Evolutionary conservation across 179 eudicot species (phyloP), one percentile per base, ranked within the genome.

Genomic region (Carnegiea gigantea): DNA sequence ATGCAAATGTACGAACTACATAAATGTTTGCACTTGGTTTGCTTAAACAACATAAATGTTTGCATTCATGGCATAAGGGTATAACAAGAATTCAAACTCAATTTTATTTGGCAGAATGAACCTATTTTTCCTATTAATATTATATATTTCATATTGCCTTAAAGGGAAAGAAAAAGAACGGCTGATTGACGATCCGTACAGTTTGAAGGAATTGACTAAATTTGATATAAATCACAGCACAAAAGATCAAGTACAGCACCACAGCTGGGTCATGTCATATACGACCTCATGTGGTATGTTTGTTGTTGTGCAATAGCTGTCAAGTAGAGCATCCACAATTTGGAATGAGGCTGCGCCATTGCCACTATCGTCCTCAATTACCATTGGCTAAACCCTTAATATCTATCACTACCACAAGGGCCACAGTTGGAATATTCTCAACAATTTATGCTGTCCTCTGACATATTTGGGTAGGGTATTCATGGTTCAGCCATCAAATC

Each of bases 331-430:
- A 8, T 44, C 54, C 54, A 73, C 30, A 5, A 73, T 26, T 73
- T 40, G 44, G 76, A 2, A 6, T 40, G 26, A 33, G 76, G 33
- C 54, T n/a, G 21, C 9, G 54, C 5, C 18, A 73, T 43, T 8
- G 54, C 57, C 76, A 73, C 76, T 21, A 44, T 18, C 28, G 28
- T n/a, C 18, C 57, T 44, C 54, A 73, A 73, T 44, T 21, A 20
- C 36, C 76, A 44, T 73, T 73, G 76, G 30, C 54, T 73, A 12
- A 9, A 44, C 75, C 51, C 75, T 36, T 72, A 72, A 44, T 44
- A 43, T 44, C 76, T 73, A 9, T 73, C 76, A 33, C 54, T 44
- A 10, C 30, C 28, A 4, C 30, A 40, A 2, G 76, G 1, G 9
- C 33, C 2, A 3, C n/a, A 73, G 54, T 9, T 8, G 76, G 6